Evolutionary conservation across 164 flowering plant genomes (phyloP), one percentile per base, ranked within the genome.

Genomic region (Annona cherimola): DNA sequence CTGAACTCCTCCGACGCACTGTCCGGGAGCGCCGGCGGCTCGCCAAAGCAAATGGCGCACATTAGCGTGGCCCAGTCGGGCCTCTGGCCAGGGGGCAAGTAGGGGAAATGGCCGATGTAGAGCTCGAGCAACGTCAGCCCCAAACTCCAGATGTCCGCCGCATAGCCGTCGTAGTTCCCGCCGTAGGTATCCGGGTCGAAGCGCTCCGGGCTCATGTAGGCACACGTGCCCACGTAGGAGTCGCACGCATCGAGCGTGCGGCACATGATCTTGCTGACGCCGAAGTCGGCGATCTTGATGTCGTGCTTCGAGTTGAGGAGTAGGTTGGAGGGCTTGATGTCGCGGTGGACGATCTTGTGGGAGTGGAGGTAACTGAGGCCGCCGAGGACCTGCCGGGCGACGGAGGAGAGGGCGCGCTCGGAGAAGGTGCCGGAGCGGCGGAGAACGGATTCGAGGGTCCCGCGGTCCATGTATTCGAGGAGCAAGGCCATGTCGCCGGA

Each of bases 131-230:
- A 42, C 0, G 91, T 91, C 3, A 91, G 72, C 4, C 97, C 97
- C 14, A 91, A 72, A 75, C 97, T 90, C 97, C 97, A 91, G 0
- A 91, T 79, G 66, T 91, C 97, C 0, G 82, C 90, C 0, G 92
- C 86, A 60, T 84, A 91, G 0, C 88, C 97, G 50, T 89, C 72
- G 74, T 90, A 90, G 43, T 80, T 81, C 0, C 76, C 80, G 0
- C 93, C 93, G 71, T 86, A 81, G 0, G 86, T 76, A 4, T 89
- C 93, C 19, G 97, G 91, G 62, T 91, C 90, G 80, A 91, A 88
- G 63, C 94, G 74, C 70, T 91, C 97, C 0, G 94, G 97, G 63
- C 97, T 91, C 97, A 92, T 92, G 78, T 92, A 92, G 0, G 94
- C 95, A 70, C 89, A 87, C 0, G 97, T 92, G 1, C 95, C 97